Evolutionary conservation across 805 yeast species (phyloP), one percentile per base, ranked within the genome.

Genomic region (Ogataea nitratoaversa): DNA sequence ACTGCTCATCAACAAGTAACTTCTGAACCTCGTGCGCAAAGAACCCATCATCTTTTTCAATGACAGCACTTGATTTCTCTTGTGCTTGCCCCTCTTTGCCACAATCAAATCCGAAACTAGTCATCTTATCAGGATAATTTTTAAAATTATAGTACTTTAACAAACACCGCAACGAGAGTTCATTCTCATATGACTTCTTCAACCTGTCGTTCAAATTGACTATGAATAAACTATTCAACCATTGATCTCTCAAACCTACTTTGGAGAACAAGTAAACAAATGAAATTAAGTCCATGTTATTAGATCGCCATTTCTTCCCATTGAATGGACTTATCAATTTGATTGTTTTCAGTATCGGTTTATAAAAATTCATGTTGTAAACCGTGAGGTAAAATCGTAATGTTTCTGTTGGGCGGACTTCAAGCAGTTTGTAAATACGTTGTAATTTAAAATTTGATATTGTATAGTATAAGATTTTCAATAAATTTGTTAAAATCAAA

Each of bases 261-360:
- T 79, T 76, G 52, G 86, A 76, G 55, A 88, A 80, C 20, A 93
- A 59, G 53, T 84, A 91, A 2, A 91, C 89, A 44, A 86, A 81
- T 0, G 96, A 87, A 4, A 91, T 85, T 34, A 93, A 68, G 49
- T 90, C 96, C 97, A 93, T 91, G 57, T 91, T 93, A 47, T 80
- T 77, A 12, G 89, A 76, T 51, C 89, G 81, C 99, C 99, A 91
- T 60, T 90, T 89, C 44, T 93, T 79, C 16, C 96, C 96, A 53
- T 87, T 90, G 63, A 83, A 87, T 0, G 97, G 96, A 1, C 89
- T 80, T 37, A 89, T 72, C 46, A 84, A 80, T 58, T 86, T 89
- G 44, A 90, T 67, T 1, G 85, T 73, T 53, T 80, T 81, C 52
- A 90, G 66, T 3, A 85, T 78, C 1, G 95, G 90, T 36, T 68